Evolutionary conservation across 1,139 yeast species (phyloP).

Genomic region (Saccharomycopsis hybrid): DNA sequence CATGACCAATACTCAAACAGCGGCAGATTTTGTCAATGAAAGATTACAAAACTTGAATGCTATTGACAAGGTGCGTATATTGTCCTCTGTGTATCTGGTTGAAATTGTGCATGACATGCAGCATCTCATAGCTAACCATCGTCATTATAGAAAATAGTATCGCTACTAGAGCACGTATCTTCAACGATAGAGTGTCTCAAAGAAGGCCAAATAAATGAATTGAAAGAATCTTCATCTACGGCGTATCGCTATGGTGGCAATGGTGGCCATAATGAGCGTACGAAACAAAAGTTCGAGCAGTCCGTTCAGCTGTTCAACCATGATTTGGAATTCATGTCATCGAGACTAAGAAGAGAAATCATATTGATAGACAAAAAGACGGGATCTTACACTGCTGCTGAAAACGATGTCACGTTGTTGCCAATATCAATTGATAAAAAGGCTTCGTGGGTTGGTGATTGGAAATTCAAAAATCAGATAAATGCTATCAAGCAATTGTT

Average conservation of each 20-base stretch:
- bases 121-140: neutral
- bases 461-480: conserved; percentile 34
- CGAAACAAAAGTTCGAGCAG: conserved; percentile 22
- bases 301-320: conserved; percentile 24
- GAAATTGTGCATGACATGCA: no score
- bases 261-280: conserved; percentile 21
- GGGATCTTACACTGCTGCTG: conserved; percentile 36
- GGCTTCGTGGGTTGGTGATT: conserved; percentile 50
- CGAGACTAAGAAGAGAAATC: conserved; percentile 49
- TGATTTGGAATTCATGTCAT: conserved; percentile 27
- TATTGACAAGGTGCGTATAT: conserved; percentile 32
- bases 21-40: conserved; percentile 34
- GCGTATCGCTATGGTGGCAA: conserved; percentile 12
- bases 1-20: conserved; percentile 6
- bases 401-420: conserved; percentile 44
- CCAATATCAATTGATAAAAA: conserved; percentile 59
- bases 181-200: conserved; percentile 13
- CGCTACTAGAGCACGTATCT: conserved; percentile 26
- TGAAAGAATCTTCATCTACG: neutral
- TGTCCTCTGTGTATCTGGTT: conserved; percentile 11
- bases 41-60: conserved; percentile 40
- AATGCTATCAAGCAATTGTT: conserved; percentile 24
- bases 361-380: conserved; percentile 52
- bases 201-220: conserved; percentile 13
- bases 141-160: conserved; percentile 26